Base-by-base conservation (phyloP, 176 grass and related monocot species). In the Thalia dealbata region DNA sequence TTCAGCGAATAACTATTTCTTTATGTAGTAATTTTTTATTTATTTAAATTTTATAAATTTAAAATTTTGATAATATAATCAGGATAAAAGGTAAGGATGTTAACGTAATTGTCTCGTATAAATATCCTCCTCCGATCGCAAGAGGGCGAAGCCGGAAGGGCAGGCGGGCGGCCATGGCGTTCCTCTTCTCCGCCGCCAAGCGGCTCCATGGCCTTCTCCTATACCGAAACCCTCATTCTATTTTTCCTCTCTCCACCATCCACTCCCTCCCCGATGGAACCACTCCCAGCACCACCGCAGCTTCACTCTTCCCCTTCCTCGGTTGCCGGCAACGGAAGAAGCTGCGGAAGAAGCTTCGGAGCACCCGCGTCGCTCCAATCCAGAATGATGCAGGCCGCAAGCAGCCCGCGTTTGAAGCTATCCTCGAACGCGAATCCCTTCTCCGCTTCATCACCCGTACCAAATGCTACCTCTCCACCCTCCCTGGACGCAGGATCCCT, bases 381-480 rank as follows among this genome's bases (percentile, higher is more conserved):
- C 88, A 96, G 79, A 83, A 79, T 24, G 88, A 89, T 58, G n/a
- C 77, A 0, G 78, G 74, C 6, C 79, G 78, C 71, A 79, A 65
- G 5, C 42, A 89, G 38, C 79, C 81, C 43, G 75, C 27, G 3
- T 77, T 89, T 16, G 81, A 96, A 50, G 83, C 74, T n/a, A 64
- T 89, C 25, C 76, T 96, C 61, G 75, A 89, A 59, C 84, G 83
- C 50, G 88, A 91, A 15, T 50, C 76, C 10, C 62, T 81, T 19
- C 91, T 96, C 78, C 88, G 88, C 29, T 96, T 96, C 79, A 79
- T 96, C 58, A 42, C 72, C 69, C 81, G 86, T 22, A 79, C 86
- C 63, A 65, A 83, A 15, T 89, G 81, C 64, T 87, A 84, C 77
- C 80, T 96, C 46, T 80, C 88, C 13, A 75, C 84, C 59, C 76